phyloP scores from a whole-genome alignment of 148 eudicot species.

The Amaranthus cruentus region DNA sequence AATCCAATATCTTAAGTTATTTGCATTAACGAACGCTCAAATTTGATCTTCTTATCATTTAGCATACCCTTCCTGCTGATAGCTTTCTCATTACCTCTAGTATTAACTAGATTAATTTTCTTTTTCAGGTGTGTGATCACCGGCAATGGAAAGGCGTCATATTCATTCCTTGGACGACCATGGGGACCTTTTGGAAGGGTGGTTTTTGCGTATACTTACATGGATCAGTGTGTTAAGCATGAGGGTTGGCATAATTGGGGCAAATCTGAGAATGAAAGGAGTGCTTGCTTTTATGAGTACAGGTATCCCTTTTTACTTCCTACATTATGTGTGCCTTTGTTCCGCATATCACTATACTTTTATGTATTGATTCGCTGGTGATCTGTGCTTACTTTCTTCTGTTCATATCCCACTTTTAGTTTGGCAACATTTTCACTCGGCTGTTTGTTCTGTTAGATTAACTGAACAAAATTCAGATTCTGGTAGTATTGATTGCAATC shows the following conservation, averaged over 20 bases:
- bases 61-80: not conserved
- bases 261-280: constrained; percentile 86
- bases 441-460: no score
- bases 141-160: constrained; percentile 67
- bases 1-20: not conserved
- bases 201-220: constrained; percentile 80
- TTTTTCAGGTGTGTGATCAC: constrained; percentile 82
- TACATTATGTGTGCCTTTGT: not conserved
- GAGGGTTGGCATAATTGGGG: constrained; percentile 97
- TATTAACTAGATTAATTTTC: not conserved
- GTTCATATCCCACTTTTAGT: not conserved
- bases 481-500: no score
- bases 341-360: not conserved
- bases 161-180: constrained; percentile 83
- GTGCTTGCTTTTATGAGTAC: constrained; percentile 97
- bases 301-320: constrained; percentile 35
- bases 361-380: not conserved
- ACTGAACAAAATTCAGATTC: no score
- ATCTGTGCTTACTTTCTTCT: not conserved
- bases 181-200: constrained; percentile 99
- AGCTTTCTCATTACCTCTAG: not conserved
- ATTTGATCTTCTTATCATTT: not conserved
- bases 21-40: not conserved
- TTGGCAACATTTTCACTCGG: no score
- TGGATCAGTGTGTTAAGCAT: constrained; percentile 76